Evolutionary conservation across 441 rosid species (phyloP).

Genomic region (Pelargonium cotyledonis): DNA sequence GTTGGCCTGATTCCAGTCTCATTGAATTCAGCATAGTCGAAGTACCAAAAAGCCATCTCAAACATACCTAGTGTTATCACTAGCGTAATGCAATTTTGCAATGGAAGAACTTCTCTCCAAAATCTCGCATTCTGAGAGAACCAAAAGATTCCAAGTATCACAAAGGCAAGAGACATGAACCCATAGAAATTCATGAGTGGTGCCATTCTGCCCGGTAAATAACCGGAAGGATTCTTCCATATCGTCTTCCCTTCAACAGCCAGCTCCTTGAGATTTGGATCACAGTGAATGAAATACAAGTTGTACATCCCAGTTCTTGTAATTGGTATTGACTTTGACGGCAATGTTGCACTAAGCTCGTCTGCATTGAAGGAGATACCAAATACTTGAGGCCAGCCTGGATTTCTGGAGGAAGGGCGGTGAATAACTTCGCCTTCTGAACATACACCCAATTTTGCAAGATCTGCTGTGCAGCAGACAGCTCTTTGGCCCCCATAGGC

Average conservation of each 20-base stretch:
- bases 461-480: constrained; percentile 84
- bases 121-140: constrained; percentile 82
- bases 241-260: constrained; percentile 70
- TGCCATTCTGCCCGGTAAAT: constrained; percentile 93
- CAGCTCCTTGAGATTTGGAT: constrained; percentile 59
- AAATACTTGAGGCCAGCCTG: constrained; percentile 73
- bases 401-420: constrained; percentile 58
- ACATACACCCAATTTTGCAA: constrained; percentile 84
- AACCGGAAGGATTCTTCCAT: constrained; percentile 91
- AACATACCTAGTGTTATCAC: constrained; percentile 84
- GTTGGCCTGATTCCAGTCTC: constrained; percentile 79
- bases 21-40: constrained; percentile 81
- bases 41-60: constrained; percentile 94
- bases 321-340: constrained; percentile 48
- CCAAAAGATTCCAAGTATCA: constrained; percentile 87
- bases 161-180: constrained; percentile 83
- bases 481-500: constrained; percentile 99
- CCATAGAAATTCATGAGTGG: constrained; percentile 86
- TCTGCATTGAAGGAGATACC: constrained; percentile 48
- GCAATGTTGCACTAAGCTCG: constrained; percentile 43
- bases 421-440: constrained; percentile 66
- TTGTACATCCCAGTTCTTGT: constrained; percentile 92
- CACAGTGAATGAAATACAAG: constrained; percentile 87
- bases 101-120: constrained; percentile 81
- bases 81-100: constrained; percentile 79